These are phyloP conservation scores for Boletus coccyginus DNA, from an alignment of 768 basidiomycete genomes.

Conservation along the genomic window DNA sequence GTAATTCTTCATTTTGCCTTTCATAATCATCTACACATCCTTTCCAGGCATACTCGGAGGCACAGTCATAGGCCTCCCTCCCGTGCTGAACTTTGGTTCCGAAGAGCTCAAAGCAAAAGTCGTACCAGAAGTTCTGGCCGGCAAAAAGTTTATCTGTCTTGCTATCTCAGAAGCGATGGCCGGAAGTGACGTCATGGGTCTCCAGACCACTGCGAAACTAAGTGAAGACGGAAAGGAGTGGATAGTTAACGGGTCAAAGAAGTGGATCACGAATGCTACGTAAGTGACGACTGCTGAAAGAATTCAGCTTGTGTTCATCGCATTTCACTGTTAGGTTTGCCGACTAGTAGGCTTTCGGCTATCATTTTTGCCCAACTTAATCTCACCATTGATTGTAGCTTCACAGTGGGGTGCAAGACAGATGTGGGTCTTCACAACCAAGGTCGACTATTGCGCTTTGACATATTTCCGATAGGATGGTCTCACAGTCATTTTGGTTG, in stretches of 20 bases:
- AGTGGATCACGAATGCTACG: conserved; percentile 65
- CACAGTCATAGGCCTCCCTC: conserved; percentile 67
- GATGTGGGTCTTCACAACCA: conserved; percentile 32
- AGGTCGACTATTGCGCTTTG: conserved; percentile 19
- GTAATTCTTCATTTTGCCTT: conserved; percentile 22
- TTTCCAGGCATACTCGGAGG: conserved; percentile 46
- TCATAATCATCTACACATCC: not conserved
- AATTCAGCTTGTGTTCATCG: conserved; percentile 2
- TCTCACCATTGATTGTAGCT: conserved; percentile 39
- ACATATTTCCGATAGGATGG: conserved; percentile 40
- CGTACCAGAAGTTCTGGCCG: conserved; percentile 50
- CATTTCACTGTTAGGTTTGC: conserved; percentile 35
- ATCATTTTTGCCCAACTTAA: not conserved
- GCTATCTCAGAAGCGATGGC: conserved; percentile 79
- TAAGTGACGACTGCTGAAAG: conserved; percentile 22
- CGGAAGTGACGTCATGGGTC: conserved; percentile 64
- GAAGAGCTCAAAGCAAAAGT: conserved; percentile 48
- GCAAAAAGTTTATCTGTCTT: conserved; percentile 69
- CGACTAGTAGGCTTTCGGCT: conserved; percentile 28
- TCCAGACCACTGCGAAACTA: conserved; percentile 59
- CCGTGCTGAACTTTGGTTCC: conserved; percentile 65
- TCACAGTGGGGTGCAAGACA: conserved; percentile 58
- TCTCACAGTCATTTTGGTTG: conserved; percentile 65
- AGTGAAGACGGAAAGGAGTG: conserved; percentile 66
- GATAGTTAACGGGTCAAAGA: conserved; percentile 75